phyloP scores from a whole-genome alignment of 345 rosid genomes.

The Citrus unshiu region DNA sequence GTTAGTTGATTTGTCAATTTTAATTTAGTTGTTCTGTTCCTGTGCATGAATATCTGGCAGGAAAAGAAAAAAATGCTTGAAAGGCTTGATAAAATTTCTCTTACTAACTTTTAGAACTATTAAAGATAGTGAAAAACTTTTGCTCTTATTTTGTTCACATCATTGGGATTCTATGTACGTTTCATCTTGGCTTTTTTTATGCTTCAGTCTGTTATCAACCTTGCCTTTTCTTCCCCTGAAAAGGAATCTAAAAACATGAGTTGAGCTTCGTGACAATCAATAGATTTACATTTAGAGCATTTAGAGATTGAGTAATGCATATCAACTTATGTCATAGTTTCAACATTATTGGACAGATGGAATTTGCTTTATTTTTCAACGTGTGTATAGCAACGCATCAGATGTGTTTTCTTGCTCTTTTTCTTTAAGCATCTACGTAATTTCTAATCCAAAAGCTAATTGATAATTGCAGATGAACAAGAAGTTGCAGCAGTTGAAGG shows the following conservation, averaged over 20 bases:
- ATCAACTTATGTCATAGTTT: background rate
- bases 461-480: constrained; percentile 72
- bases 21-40: background rate
- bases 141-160: background rate
- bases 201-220: background rate
- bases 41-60: background rate
- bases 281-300: background rate
- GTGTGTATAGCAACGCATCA: no score
- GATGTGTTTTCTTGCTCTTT: background rate
- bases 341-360: background rate
- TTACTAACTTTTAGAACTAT: background rate
- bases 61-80: background rate
- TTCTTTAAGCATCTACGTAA: no score
- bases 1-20: constrained; percentile 31
- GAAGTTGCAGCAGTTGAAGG: constrained; percentile 94
- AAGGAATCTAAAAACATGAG: background rate
- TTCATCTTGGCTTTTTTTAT: background rate
- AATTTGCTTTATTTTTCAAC: background rate
- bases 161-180: background rate
- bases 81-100: background rate
- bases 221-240: background rate
- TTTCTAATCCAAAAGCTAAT: background rate
- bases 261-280: background rate
- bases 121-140: background rate
- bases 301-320: background rate